phyloP scores from a whole-genome alignment of 768 basidiomycete genomes.

The Amanita rubescens region DNA sequence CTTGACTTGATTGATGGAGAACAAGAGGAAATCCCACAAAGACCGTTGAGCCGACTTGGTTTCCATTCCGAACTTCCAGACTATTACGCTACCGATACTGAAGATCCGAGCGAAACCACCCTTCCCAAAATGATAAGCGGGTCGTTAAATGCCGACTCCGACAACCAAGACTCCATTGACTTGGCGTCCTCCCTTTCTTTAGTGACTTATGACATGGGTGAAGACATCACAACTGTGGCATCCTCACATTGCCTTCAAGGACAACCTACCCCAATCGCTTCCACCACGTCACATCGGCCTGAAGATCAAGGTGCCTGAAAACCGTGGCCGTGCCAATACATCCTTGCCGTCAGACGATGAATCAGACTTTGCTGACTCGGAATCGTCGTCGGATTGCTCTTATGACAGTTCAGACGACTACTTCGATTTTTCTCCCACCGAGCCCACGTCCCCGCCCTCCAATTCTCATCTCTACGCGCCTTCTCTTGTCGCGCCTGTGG shows the following conservation, averaged over 20 bases:
- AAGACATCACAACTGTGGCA: conserved; percentile 4
- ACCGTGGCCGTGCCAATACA: background rate
- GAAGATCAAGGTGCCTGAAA: background rate
- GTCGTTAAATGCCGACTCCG: background rate
- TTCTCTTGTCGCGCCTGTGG: conserved; percentile 2
- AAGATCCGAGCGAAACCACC: conserved; percentile 3
- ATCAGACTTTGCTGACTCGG: conserved; percentile 5
- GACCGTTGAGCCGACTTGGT: conserved; percentile 43
- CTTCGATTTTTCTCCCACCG: conserved; percentile 9
- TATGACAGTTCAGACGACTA: background rate
- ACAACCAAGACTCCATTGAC: background rate
- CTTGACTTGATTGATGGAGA: conserved; percentile 7
- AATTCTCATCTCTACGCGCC: background rate
- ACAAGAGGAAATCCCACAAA: conserved; percentile 27
- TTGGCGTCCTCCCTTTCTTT: background rate
- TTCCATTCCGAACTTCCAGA: conserved; percentile 28
- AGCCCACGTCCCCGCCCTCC: background rate
- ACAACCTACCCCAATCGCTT: background rate
- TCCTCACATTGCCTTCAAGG: background rate
- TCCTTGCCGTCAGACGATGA: conserved; percentile 1
- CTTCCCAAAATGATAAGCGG: background rate
- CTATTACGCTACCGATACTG: background rate
- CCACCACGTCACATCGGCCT: background rate
- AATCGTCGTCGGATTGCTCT: background rate
- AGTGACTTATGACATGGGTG: background rate